phyloP scores from a whole-genome alignment of 257 asterid genomes.

The Marsdenia floribunda region DNA sequence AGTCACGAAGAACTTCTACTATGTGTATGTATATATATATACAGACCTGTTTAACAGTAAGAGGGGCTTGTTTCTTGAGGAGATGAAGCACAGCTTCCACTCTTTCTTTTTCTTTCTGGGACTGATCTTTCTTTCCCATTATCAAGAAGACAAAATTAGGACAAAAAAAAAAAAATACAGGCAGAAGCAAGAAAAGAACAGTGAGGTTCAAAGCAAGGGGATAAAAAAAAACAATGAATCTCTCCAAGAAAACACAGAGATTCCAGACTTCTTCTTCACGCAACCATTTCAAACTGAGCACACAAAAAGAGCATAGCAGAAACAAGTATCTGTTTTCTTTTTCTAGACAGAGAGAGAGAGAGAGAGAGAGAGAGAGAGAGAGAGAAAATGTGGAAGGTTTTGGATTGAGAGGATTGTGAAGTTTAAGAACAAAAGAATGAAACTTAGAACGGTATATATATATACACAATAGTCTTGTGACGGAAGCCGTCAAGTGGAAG shows the following conservation, averaged over 20 bases:
- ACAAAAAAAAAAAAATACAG: not conserved
- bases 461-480: constrained; percentile 38
- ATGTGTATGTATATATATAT: no score
- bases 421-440: constrained; percentile 8
- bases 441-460: constrained; percentile 29
- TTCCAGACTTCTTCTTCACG: constrained; percentile 63
- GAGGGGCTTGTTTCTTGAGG: constrained; percentile 72
- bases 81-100: constrained; percentile 64
- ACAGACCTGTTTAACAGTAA: constrained; percentile 75
- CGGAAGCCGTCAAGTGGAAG: constrained; percentile 37
- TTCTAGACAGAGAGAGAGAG: not conserved
- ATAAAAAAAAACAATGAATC: constrained; percentile 13
- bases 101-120: constrained; percentile 48
- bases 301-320: constrained; percentile 7
- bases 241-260: constrained; percentile 38
- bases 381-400: constrained; percentile 11
- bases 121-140: constrained; percentile 73
- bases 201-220: not conserved
- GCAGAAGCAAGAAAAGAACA: constrained; percentile 3
- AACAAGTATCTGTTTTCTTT: not conserved
- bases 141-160: constrained; percentile 9
- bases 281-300: constrained; percentile 48
- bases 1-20: no score
- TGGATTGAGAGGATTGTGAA: not conserved
- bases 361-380: constrained; percentile 12